These are phyloP conservation scores for Tagetes patula DNA, from an alignment of 129 eudicot species.

Conservation along the genomic window DNA sequence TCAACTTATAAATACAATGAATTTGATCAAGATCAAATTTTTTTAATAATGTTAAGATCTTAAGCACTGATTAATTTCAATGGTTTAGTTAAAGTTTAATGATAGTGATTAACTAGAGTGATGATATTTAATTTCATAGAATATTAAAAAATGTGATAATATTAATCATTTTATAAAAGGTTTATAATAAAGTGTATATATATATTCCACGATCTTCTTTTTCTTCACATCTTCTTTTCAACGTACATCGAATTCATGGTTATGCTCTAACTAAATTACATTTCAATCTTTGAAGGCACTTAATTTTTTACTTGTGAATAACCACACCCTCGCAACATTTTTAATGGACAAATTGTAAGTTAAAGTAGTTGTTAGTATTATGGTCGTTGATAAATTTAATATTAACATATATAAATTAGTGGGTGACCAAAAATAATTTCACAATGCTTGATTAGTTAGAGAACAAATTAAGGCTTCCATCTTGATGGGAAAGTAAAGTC, in stretches of 20 bases:
- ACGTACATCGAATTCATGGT: not conserved
- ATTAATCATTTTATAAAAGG: not conserved
- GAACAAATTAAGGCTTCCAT: slow-evolving; percentile 16
- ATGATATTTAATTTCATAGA: not conserved
- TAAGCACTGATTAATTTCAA: slow-evolving; percentile 6
- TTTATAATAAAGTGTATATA: not conserved
- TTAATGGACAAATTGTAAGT: slow-evolving; percentile 7
- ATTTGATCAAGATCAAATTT: slow-evolving; percentile 17
- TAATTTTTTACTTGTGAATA: not conserved
- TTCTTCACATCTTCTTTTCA: not conserved
- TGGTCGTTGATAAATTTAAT: slow-evolving; percentile 15
- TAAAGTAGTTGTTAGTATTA: slow-evolving; percentile 22
- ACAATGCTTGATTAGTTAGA: slow-evolving; percentile 31
- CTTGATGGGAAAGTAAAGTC: slow-evolving; percentile 36
- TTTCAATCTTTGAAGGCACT: not conserved
- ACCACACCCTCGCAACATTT: not conserved
- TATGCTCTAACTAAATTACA: not conserved
- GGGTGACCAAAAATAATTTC: slow-evolving; percentile 28
- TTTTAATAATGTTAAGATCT: not conserved
- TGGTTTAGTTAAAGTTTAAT: slow-evolving; percentile 14
- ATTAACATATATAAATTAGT: slow-evolving; percentile 14
- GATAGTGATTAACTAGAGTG: not conserved
- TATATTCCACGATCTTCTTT: not conserved
- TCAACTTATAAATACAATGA: slow-evolving; percentile 9
- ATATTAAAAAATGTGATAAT: not conserved